Conservation (phyloP, 106 monocot species). For the Posidonia australis region DNA sequence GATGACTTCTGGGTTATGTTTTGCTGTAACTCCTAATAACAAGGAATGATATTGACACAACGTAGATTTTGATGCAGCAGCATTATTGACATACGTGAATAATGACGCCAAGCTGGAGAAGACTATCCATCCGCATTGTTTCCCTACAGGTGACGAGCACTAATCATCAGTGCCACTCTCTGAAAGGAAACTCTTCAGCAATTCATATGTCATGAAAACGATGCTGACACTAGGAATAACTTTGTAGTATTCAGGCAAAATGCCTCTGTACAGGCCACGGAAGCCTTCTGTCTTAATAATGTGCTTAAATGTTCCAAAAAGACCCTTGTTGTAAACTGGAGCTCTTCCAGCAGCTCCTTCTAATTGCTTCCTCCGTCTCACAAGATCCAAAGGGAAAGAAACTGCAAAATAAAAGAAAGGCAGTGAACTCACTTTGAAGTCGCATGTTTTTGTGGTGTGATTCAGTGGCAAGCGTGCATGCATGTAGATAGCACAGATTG, state of each 20-base stretch:
- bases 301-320: conserved; percentile 65
- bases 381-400: conserved; percentile 79
- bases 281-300: conserved; percentile 57
- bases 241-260: conserved; percentile 83
- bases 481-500: neutral
- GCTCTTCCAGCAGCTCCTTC: conserved; percentile 80
- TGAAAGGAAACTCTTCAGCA: conserved; percentile 37
- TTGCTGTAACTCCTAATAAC: too few relatives aligned
- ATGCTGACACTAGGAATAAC: conserved; percentile 81
- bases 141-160: too few relatives aligned
- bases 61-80: too few relatives aligned
- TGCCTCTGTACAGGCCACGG: conserved; percentile 75
- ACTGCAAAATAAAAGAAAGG: conserved; percentile 23
- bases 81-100: too few relatives aligned
- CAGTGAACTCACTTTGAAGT: neutral
- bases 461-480: neutral
- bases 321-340: conserved; percentile 55
- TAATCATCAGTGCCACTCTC: neutral
- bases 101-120: too few relatives aligned
- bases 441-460: too few relatives aligned
- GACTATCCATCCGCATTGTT: too few relatives aligned
- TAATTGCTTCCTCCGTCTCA: conserved; percentile 73
- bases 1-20: too few relatives aligned
- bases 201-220: conserved; percentile 85
- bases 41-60: too few relatives aligned